Evolutionary conservation across 2,329 filamentous ascomycete genomes (phyloP).

Genomic region (Penicillium sp.): DNA sequence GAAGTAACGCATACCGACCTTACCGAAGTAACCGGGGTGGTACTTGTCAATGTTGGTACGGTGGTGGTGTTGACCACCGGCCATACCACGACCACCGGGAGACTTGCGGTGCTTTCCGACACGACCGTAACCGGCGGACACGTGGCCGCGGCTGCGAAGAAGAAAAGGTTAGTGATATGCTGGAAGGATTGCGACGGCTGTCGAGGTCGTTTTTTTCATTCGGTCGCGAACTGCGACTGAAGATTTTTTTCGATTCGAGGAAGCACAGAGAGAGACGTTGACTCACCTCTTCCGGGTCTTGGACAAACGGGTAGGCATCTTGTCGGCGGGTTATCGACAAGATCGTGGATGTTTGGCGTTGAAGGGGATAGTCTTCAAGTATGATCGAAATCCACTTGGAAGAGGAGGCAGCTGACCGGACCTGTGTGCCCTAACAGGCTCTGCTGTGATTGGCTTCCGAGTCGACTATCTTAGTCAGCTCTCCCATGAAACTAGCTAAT

Average conservation of each 20-base stretch:
- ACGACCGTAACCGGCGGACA: conserved; percentile 97
- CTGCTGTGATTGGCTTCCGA: too few species aligned
- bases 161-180: conserved; percentile 24
- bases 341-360: conserved; percentile 41
- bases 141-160: conserved; percentile 79
- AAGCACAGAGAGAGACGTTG: conserved; percentile 24
- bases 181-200: conserved; percentile 13
- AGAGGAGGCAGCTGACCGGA: neutral
- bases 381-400: neutral
- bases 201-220: conserved; percentile 17
- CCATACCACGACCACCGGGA: conserved; percentile 77
- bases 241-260: conserved; percentile 11
- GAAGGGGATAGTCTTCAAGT: conserved; percentile 32
- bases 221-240: conserved; percentile 12
- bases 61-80: conserved; percentile 99
- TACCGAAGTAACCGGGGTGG: conserved; percentile 99
- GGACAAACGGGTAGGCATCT: conserved; percentile 54
- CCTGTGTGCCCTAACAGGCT: conserved; percentile 25
- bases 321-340: conserved; percentile 47
- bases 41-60: conserved; percentile 90
- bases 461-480: too few species aligned
- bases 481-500: too few species aligned
- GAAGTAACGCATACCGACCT: conserved; percentile 95
- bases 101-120: conserved; percentile 98
- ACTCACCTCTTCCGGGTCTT: conserved; percentile 54